Conservation (phyloP, 768 basidiomycete genomes). For the Podaxis pistillaris region DNA sequence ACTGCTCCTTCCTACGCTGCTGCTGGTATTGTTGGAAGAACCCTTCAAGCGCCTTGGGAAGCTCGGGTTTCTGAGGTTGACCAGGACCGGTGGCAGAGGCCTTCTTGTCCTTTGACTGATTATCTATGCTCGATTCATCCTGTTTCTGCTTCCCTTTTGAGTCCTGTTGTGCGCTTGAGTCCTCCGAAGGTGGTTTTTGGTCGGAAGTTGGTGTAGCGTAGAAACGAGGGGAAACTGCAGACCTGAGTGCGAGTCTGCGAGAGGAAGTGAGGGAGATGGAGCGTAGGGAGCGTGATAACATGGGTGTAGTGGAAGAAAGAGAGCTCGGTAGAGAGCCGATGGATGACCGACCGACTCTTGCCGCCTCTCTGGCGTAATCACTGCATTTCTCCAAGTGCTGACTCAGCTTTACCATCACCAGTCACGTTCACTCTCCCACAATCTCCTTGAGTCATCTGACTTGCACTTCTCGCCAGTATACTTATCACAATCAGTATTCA, state of each 20-base stretch:
- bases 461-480: not conserved
- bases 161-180: constrained; percentile 24
- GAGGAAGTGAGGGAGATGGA: constrained; percentile 44
- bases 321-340: constrained; percentile 15
- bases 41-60: constrained; percentile 71
- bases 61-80: constrained; percentile 38
- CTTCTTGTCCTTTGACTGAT: constrained; percentile 24
- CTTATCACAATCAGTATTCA: not conserved
- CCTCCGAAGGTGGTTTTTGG: constrained; percentile 23
- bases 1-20: constrained; percentile 37
- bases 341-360: constrained; percentile 7
- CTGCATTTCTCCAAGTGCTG: constrained; percentile 7
- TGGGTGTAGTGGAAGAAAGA: constrained; percentile 27
- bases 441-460: not conserved
- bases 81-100: constrained; percentile 21
- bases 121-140: constrained; percentile 16
- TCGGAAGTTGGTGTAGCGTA: constrained; percentile 48
- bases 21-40: constrained; percentile 72
- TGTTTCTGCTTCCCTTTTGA: constrained; percentile 19
- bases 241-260: constrained; percentile 24
- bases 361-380: constrained; percentile 11
- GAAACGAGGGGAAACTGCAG: constrained; percentile 27
- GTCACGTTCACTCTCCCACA: not conserved
- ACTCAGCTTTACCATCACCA: constrained; percentile 4
- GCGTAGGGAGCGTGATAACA: constrained; percentile 67